Percentiles rank a stretch among this genome's conserved stretches.
Evolutionary conservation across 1,139 yeast species (phyloP).

Genomic region (Geotrichum phurueaensis): DNA sequence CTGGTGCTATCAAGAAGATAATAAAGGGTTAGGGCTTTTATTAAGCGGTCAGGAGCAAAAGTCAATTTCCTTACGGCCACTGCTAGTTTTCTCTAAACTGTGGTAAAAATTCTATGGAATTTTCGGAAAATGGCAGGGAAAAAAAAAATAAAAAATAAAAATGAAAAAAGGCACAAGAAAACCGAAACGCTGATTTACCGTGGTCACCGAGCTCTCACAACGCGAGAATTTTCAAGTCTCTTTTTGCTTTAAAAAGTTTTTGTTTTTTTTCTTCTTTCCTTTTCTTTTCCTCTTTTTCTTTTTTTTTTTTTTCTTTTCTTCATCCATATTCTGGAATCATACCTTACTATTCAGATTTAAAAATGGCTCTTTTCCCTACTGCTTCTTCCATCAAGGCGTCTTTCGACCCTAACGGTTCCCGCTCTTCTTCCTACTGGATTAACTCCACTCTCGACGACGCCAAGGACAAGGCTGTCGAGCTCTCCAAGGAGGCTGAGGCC

Average conservation of each 20-base stretch:
- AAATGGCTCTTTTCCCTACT: slow-evolving; percentile 39
- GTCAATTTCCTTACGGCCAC: not conserved
- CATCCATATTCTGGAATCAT: slow-evolving; percentile 5
- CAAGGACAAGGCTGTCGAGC: slow-evolving; percentile 30
- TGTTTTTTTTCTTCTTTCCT: slow-evolving; percentile 1
- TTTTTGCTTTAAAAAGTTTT: slow-evolving; percentile 1
- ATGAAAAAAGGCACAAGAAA: slow-evolving; percentile 2
- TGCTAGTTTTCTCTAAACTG: too few relatives aligned
- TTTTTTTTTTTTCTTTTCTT: slow-evolving; percentile 15
- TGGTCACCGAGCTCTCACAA: not conserved
- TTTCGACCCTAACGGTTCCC: slow-evolving; percentile 36
- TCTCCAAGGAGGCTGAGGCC: slow-evolving; percentile 29
- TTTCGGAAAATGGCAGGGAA: not conserved
- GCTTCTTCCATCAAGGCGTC: slow-evolving; percentile 35
- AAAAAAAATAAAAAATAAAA: not conserved
- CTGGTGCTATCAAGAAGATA: not conserved
- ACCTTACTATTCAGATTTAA: slow-evolving; percentile 4
- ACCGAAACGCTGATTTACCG: not conserved
- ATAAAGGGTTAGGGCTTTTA: not conserved
- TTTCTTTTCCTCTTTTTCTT: slow-evolving; percentile 13
- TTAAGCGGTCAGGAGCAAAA: not conserved
- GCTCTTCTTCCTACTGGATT: slow-evolving; percentile 32
- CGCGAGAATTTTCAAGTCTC: not conserved
- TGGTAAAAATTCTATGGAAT: not conserved
- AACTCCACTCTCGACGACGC: slow-evolving; percentile 32